Percentiles rank a stretch among this genome's conserved stretches.
These are phyloP conservation scores for Penicillium sp. DNA, from an alignment of 2,329 filamentous ascomycete genomes.

Conservation along the genomic window DNA sequence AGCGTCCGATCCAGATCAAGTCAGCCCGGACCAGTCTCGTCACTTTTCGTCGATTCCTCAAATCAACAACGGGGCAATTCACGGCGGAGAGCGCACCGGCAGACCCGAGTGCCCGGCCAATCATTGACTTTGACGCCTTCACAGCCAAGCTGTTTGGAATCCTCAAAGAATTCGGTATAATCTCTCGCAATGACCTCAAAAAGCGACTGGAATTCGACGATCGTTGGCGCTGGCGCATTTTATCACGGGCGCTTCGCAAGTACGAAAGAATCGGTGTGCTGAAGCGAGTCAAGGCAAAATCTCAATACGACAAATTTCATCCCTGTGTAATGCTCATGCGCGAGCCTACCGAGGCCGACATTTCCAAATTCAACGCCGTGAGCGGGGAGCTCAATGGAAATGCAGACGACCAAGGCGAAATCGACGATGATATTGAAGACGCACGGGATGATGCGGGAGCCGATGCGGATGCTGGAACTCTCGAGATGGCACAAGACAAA, in stretches of 20 bases:
- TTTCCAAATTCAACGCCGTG: slow-evolving; percentile 37
- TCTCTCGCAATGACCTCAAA: slow-evolving; percentile 50
- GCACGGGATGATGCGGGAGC: slow-evolving; percentile 5
- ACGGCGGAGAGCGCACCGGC: slow-evolving; percentile 12
- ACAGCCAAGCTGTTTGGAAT: slow-evolving; percentile 44
- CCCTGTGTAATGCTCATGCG: slow-evolving; percentile 41
- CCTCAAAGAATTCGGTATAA: slow-evolving; percentile 46
- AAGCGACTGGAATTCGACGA: slow-evolving; percentile 39
- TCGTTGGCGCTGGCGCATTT: slow-evolving; percentile 35
- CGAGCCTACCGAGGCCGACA: slow-evolving; percentile 36
- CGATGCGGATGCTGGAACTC: slow-evolving; percentile 11
- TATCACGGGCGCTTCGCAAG: slow-evolving; percentile 41
- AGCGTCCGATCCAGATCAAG: slow-evolving; percentile 45
- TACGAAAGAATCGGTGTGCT: slow-evolving; percentile 43
- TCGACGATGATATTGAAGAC: slow-evolving; percentile 35
- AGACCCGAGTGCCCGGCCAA: slow-evolving; percentile 14
- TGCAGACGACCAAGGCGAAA: slow-evolving; percentile 24
- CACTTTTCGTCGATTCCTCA: slow-evolving; percentile 46
- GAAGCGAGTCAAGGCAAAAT: slow-evolving; percentile 39
- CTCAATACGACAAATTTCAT: slow-evolving; percentile 38
- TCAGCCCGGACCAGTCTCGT: slow-evolving; percentile 52
- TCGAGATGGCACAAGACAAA: slow-evolving; percentile 18
- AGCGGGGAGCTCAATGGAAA: slow-evolving; percentile 20
- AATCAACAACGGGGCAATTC: slow-evolving; percentile 8
- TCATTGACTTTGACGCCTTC: slow-evolving; percentile 48